These are phyloP conservation scores for Neocucurbitaria cava DNA, from an alignment of 2,329 filamentous ascomycete species.

Conservation along the genomic window DNA sequence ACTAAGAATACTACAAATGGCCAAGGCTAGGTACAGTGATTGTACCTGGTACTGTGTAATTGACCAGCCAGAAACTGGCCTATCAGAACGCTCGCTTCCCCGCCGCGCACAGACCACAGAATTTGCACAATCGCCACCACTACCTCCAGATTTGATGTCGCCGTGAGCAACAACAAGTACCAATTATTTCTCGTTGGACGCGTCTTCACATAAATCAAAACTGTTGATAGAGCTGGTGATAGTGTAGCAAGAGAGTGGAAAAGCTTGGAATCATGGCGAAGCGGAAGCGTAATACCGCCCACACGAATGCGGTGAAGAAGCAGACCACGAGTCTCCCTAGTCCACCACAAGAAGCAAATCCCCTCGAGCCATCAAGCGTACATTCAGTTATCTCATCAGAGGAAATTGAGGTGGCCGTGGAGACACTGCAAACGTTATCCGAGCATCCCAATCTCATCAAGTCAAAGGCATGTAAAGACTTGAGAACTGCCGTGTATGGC, in stretches of 20 bases:
- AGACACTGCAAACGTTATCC: conserved; percentile 66
- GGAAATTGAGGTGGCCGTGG: conserved; percentile 71
- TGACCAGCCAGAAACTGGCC: background rate
- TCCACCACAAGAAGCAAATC: conserved; percentile 31
- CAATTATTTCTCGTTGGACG: background rate
- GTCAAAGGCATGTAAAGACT: conserved; percentile 70
- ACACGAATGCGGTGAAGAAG: conserved; percentile 30
- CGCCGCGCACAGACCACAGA: conserved; percentile 11
- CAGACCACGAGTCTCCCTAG: conserved; percentile 31
- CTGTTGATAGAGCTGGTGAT: background rate
- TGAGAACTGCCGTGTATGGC: conserved; percentile 71
- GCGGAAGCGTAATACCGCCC: conserved; percentile 34
- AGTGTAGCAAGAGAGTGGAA: too few species aligned
- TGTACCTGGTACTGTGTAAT: too few species aligned
- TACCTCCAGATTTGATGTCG: background rate
- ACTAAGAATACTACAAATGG: too few species aligned
- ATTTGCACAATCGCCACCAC: conserved; percentile 11
- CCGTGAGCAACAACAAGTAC: background rate
- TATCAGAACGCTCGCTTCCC: background rate
- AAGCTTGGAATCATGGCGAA: too few species aligned
- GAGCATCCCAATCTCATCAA: conserved; percentile 70
- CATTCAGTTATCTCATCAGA: conserved; percentile 65
- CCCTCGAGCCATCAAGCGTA: conserved; percentile 58
- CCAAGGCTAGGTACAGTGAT: too few species aligned
- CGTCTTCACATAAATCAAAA: background rate